Evolutionary conservation across 2,329 filamentous ascomycete genomes (phyloP).

Genomic region (Colletotrichum spinosum): DNA sequence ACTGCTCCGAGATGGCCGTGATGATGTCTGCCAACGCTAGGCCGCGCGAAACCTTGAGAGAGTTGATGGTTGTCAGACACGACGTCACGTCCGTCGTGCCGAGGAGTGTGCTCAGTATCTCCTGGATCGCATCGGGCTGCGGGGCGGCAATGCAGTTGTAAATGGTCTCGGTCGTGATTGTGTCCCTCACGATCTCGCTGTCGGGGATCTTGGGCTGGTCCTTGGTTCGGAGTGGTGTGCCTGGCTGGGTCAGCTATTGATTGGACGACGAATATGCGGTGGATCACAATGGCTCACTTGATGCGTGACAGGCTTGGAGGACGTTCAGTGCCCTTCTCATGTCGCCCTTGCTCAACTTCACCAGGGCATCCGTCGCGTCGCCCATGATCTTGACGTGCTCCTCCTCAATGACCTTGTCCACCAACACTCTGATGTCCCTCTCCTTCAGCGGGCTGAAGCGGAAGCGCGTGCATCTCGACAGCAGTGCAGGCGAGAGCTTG

Average conservation of each 20-base stretch:
- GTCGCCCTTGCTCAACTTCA: constrained; percentile 91
- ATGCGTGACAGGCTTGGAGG: constrained; percentile 94
- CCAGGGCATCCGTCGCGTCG: constrained; percentile 85
- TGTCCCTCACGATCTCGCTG: constrained; percentile 78
- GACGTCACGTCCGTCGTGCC: constrained; percentile 88
- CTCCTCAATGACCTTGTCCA: constrained; percentile 90
- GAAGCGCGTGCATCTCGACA: constrained; percentile 95
- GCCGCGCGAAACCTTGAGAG: constrained; percentile 86
- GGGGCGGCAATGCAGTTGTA: constrained; percentile 98
- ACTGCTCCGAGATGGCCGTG: constrained; percentile 84
- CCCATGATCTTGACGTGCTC: constrained; percentile 86
- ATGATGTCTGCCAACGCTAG: constrained; percentile 94
- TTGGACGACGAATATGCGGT: constrained; percentile 38
- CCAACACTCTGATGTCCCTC: constrained; percentile 82
- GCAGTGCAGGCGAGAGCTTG: constrained; percentile 91
- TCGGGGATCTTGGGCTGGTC: constrained; percentile 70
- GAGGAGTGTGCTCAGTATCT: constrained; percentile 86
- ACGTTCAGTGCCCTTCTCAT: constrained; percentile 97
- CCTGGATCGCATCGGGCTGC: constrained; percentile 86
- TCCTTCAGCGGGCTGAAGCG: constrained; percentile 95
- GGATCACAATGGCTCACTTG: constrained; percentile 66
- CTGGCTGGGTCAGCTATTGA: constrained; percentile 49
- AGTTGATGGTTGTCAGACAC: constrained; percentile 88
- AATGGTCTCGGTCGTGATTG: constrained; percentile 89
- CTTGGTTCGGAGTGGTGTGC: constrained; percentile 74